Evolutionary conservation across 2,329 filamentous ascomycete species (phyloP), one percentile per base, ranked within the genome.

Genomic region (Ophiostoma triangulosporum): DNA sequence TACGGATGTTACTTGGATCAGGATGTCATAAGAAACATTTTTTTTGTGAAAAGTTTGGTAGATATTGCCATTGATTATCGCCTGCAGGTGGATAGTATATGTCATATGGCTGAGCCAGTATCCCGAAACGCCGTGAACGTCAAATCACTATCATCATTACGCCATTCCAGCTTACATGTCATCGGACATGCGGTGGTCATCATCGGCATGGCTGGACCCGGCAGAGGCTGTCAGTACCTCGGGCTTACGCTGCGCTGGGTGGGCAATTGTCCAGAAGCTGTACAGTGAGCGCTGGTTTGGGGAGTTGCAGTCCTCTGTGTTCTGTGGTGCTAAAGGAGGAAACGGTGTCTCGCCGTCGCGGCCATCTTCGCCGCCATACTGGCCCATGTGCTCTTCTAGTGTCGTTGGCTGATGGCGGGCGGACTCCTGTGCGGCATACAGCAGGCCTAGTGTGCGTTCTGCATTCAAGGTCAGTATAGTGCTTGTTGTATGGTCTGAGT

Each of bases 371-470:
- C 24, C 51, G 52, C 3, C 17, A 45, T 26, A 46, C 54, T 11
- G 51, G 53, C 9, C 62, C 61, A 20, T 24, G 6, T n/a, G 26
- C 15, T 46, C 43, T 27, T 46, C 15, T 31, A 5, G 26, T 31
- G 24, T 11, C 26, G 15, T 24, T 11, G 50, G 54, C 8, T 62
- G 62, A 14, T 50, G 14, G 20, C 27, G 48, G 14, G 31, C 48
- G 11, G 46, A 48, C 12, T 17, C 20, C 32, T 66, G 63, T 60
- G 60, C 80, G 1, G 74, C 73, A 68, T 75, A 82, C 0, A 84
- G 70, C 48, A 82, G 67, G 38, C 72, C 68, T 32, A 83, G 65
- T 1, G 80, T 83, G 40, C 73, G 77, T 64, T 75, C 77, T 81
- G 45, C 20, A 22, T 48, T 26, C 20, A 4, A 4, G 17, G 35